A percentile compares a stretch with the other conserved stretches of the same genome.
phyloP scores from a whole-genome alignment of 2,329 filamentous ascomycete genomes.

The Sarocladium strictum region DNA sequence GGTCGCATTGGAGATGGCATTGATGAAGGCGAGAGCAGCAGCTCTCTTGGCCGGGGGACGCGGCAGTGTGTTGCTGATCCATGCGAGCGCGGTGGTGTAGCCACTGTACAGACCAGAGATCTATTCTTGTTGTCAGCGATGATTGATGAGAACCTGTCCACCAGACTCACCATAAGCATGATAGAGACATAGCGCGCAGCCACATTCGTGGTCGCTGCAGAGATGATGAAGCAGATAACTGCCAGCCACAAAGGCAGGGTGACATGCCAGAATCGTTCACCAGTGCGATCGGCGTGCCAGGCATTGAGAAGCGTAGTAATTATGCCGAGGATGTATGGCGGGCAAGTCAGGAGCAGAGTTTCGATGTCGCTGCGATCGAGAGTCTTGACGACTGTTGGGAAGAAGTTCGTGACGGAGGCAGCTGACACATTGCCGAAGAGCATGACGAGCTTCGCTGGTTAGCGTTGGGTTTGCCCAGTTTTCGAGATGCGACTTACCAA shows the following conservation, averaged over 20 bases:
- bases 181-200: slow-evolving; percentile 64
- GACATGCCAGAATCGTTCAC: slow-evolving; percentile 67
- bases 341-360: slow-evolving; percentile 58
- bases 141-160: not conserved
- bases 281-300: slow-evolving; percentile 64
- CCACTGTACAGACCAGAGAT: slow-evolving; percentile 56
- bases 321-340: slow-evolving; percentile 58
- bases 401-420: slow-evolving; percentile 25
- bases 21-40: slow-evolving; percentile 68
- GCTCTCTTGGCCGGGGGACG: slow-evolving; percentile 68
- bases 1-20: slow-evolving; percentile 44
- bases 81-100: slow-evolving; percentile 63
- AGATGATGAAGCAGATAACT: slow-evolving; percentile 61
- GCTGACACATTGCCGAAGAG: slow-evolving; percentile 49
- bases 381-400: slow-evolving; percentile 57
- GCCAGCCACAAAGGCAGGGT: slow-evolving; percentile 55
- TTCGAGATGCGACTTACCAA: slow-evolving; percentile 32
- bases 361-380: slow-evolving; percentile 56
- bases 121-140: slow-evolving; percentile 16
- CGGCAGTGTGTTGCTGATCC: slow-evolving; percentile 72
- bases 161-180: slow-evolving; percentile 55
- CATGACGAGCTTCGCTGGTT: slow-evolving; percentile 37
- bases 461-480: not conserved
- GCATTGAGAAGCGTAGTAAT: slow-evolving; percentile 60
- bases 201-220: slow-evolving; percentile 52